Base-by-base conservation (phyloP, 2,329 filamentous ascomycete genomes). In the Eutypa lata region DNA sequence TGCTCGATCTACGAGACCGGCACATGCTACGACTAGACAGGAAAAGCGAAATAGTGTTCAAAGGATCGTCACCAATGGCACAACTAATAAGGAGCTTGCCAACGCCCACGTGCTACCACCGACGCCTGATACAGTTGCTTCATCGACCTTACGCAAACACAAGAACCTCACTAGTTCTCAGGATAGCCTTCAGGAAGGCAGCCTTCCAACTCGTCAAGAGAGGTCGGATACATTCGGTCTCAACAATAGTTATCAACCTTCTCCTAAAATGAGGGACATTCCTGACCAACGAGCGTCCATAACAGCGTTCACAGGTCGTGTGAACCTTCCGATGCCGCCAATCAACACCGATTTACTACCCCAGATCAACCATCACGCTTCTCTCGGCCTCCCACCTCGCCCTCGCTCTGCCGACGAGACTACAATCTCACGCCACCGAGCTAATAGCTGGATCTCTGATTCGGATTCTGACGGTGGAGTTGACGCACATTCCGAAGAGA, bases 71-170 rank as follows among this genome's bases (percentile, higher is more conserved):
- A 82, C 79, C 0, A 76, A 79, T 28, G 72, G 71, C n/a, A 62
- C 71, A 52, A 54, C 71, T 61, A 55, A 70, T 5, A 67, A 68
- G 56, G 75, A 72, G 68, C 71, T 60, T 54, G 74, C 48, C 2
- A 70, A 74, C 50, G 71, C 75, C 5, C 73, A 76, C 18, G 68
- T 67, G 18, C 68, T 84, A 2, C 82, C 82, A 10, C 82, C 82
- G 0, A 84, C 82, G 0, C 82, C 82, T 0, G 81, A 84, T 57
- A 84, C 82, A 0, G 79, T 83, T 19, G 82, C 81, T 1, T 82
- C 79, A 2, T 78, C 78, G 2, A 81, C 79, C 0, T 69, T 84
- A 42, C 61, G 58, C 49, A 64, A 61, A 19, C 64, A 65, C 22
- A 52, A 62, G 18, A 50, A 55, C 22, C 53, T 51, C 8, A 58